Conservation (phyloP, 1,284 basidiomycete genomes). For the Cerrena zonata region DNA sequence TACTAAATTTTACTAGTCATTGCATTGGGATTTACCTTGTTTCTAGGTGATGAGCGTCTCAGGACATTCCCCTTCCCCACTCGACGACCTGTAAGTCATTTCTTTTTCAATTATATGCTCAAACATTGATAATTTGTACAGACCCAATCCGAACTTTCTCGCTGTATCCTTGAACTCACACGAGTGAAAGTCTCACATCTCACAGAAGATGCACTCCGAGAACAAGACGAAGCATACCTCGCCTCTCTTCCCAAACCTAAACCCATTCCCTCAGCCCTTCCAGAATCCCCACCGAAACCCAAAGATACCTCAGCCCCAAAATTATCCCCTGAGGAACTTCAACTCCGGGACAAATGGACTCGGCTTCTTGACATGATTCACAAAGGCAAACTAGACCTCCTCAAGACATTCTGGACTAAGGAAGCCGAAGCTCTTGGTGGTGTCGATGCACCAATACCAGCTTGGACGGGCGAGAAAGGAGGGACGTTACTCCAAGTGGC, state of each 20-base stretch:
- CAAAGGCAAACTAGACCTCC: conserved; percentile 78
- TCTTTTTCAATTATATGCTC: neutral
- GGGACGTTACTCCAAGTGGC: conserved; percentile 79
- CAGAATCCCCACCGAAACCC: conserved; percentile 14
- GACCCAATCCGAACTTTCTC: conserved; percentile 86
- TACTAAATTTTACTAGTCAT: too few relatives aligned
- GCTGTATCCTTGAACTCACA: conserved; percentile 85
- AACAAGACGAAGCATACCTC: conserved; percentile 82
- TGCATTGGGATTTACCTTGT: too few relatives aligned
- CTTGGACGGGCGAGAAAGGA: conserved; percentile 55
- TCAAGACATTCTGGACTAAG: conserved; percentile 78
- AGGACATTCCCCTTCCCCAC: conserved; percentile 92
- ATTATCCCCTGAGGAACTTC: conserved; percentile 15
- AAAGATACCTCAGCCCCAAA: conserved; percentile 8
- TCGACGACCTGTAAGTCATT: conserved; percentile 70
- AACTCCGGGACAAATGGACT: conserved; percentile 69
- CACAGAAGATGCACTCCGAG: conserved; percentile 77
- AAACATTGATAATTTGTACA: conserved; percentile 28
- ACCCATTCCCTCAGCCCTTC: conserved; percentile 32
- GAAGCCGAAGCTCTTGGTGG: conserved; percentile 59
- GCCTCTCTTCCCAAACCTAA: conserved; percentile 79
- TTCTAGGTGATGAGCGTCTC: conserved; percentile 64
- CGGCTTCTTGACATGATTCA: conserved; percentile 84
- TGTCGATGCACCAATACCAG: conserved; percentile 57
- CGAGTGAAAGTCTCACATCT: conserved; percentile 82